A percentile compares a stretch with the other conserved stretches of the same genome.
These are phyloP conservation scores for Coccinonectria pachysandricola DNA, from an alignment of 2,329 filamentous ascomycete genomes.

Conservation along the genomic window DNA sequence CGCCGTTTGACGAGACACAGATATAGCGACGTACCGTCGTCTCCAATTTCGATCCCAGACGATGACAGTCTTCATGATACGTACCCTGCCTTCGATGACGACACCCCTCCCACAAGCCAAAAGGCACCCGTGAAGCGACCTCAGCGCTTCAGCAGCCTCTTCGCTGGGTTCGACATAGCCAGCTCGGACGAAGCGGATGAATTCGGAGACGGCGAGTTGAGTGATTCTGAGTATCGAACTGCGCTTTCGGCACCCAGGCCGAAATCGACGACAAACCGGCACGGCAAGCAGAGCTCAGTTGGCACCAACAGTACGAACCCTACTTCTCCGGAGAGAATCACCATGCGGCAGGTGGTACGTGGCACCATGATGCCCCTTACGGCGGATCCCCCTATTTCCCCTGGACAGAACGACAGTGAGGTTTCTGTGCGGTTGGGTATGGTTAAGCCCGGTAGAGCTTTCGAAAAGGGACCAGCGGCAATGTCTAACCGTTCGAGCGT, in stretches of 20 bases:
- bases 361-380: conserved; percentile 25
- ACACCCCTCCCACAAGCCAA: conserved; percentile 56
- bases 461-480: conserved; percentile 27
- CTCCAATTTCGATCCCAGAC: conserved; percentile 31
- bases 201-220: conserved; percentile 49
- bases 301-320: conserved; percentile 23
- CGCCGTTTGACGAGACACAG: conserved; percentile 39
- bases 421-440: conserved; percentile 9
- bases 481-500: conserved; percentile 41
- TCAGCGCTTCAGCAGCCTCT: conserved; percentile 72
- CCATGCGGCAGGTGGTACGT: conserved; percentile 18
- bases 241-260: conserved; percentile 54
- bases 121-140: conserved; percentile 55
- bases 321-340: conserved; percentile 33
- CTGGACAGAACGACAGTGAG: conserved; percentile 26
- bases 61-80: conserved; percentile 42
- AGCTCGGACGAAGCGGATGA: conserved; percentile 59
- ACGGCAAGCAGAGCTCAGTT: conserved; percentile 32
- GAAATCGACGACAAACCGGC: conserved; percentile 26
- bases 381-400: conserved; percentile 37
- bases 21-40: conserved; percentile 39
- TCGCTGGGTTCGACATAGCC: conserved; percentile 68
- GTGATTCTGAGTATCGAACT: conserved; percentile 58
- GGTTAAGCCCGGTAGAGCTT: conserved; percentile 24
- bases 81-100: conserved; percentile 73